Evolutionary conservation across 1,284 basidiomycete genomes (phyloP).

Genomic region (Neolentinus lepideus): DNA sequence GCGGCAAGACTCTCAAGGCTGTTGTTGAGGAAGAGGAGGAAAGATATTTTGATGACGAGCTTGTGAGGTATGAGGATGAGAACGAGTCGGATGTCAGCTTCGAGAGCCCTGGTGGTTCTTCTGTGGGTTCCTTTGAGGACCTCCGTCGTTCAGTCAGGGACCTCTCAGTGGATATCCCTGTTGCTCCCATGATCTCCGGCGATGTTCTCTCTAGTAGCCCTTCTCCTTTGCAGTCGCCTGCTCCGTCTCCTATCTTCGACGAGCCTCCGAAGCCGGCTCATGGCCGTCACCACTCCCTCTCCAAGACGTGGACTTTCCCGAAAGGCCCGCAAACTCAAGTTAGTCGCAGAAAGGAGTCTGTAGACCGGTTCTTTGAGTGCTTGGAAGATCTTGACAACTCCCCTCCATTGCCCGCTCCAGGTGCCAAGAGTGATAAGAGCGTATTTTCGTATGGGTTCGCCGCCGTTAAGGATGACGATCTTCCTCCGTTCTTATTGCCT

Average conservation of each 20-base stretch:
- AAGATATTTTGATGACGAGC: constrained; percentile 51
- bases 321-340: constrained; percentile 21
- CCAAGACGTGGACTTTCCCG: constrained; percentile 69
- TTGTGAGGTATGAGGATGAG: constrained; percentile 31
- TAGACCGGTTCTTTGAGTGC: constrained; percentile 71
- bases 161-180: background rate
- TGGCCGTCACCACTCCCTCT: constrained; percentile 39
- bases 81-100: constrained; percentile 38
- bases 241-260: constrained; percentile 20
- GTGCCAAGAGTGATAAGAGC: constrained; percentile 46
- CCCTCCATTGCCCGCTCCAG: constrained; percentile 26
- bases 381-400: constrained; percentile 53
- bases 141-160: constrained; percentile 23
- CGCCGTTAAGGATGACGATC: constrained; percentile 30
- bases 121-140: constrained; percentile 50
- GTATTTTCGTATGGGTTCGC: constrained; percentile 47
- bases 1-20: constrained; percentile 31
- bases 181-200: constrained; percentile 22
- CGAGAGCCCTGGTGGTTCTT: constrained; percentile 40
- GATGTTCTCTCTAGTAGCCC: constrained; percentile 16
- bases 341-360: constrained; percentile 29
- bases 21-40: constrained; percentile 47
- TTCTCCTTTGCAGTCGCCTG: constrained; percentile 19
- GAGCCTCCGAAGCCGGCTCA: constrained; percentile 18
- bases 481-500: constrained; percentile 43